phyloP scores from a whole-genome alignment of 2,329 filamentous ascomycete species.

The Capronia epimyces region DNA sequence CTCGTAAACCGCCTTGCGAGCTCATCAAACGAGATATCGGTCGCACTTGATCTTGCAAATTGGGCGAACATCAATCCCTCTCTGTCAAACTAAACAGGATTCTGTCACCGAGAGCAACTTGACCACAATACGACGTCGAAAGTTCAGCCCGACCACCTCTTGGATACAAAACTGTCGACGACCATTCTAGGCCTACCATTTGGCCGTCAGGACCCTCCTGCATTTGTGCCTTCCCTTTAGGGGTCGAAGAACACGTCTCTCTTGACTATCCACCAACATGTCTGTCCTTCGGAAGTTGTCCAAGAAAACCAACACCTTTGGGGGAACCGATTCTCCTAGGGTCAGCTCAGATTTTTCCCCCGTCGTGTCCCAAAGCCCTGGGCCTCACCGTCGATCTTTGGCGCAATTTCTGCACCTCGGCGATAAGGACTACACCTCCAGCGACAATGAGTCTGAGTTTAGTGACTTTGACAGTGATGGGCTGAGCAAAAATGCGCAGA shows the following conservation, averaged over 20 bases:
- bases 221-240: neutral
- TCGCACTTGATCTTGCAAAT: neutral
- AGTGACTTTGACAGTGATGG: slow-evolving; percentile 35
- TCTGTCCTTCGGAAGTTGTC: slow-evolving; percentile 32
- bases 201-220: neutral
- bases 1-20: neutral
- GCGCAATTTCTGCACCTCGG: slow-evolving; percentile 36
- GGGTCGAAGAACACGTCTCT: neutral
- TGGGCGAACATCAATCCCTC: neutral
- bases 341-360: slow-evolving; percentile 18
- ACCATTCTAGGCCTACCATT: neutral
- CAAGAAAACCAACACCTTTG: slow-evolving; percentile 35
- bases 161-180: neutral
- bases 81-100: no score
- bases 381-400: slow-evolving; percentile 39
- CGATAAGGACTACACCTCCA: slow-evolving; percentile 36
- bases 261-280: slow-evolving; percentile 12
- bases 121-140: no score
- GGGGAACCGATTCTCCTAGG: slow-evolving; percentile 26
- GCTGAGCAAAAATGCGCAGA: slow-evolving; percentile 45
- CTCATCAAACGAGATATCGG: neutral
- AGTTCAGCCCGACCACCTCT: no score
- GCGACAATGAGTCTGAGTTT: slow-evolving; percentile 33
- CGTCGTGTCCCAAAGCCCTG: slow-evolving; percentile 28
- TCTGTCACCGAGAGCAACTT: no score